These are phyloP conservation scores for Aureobasidium sp. DNA, from an alignment of 2,329 filamentous ascomycete genomes.

Conservation along the genomic window DNA sequence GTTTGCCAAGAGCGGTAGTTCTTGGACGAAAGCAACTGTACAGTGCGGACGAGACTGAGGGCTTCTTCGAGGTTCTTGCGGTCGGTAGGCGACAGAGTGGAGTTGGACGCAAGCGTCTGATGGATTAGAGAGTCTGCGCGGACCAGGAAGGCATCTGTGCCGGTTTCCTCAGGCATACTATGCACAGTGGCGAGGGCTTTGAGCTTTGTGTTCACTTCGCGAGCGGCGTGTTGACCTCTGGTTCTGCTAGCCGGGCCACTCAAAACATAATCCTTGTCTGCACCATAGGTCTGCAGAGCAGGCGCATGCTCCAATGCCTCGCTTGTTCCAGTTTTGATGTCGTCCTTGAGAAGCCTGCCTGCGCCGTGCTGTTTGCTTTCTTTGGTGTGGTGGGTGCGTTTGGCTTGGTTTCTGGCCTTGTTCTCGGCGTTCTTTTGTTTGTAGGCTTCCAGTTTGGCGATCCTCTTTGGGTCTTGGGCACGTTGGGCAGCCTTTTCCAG, in stretches of 20 bases:
- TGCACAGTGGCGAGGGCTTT: not conserved
- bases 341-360: not conserved
- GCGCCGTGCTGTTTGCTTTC: not conserved
- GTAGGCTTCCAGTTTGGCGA: not conserved
- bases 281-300: not conserved
- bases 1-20: not conserved
- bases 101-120: not conserved
- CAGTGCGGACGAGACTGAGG: not conserved
- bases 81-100: not conserved
- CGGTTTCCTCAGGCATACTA: not conserved
- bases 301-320: not conserved
- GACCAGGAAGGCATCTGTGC: not conserved
- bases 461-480: not conserved
- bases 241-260: not conserved
- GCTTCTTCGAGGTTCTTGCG: constrained; percentile 4
- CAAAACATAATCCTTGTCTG: not conserved
- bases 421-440: not conserved
- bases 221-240: not conserved
- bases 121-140: not conserved
- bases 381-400: not conserved
- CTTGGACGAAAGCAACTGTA: not conserved
- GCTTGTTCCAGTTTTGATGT: not conserved
- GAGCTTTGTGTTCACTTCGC: not conserved
- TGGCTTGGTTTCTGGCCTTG: not conserved
- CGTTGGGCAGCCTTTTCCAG: not conserved